Base-by-base conservation (phyloP, 768 basidiomycete species). In the Heimioporus sp. region DNA sequence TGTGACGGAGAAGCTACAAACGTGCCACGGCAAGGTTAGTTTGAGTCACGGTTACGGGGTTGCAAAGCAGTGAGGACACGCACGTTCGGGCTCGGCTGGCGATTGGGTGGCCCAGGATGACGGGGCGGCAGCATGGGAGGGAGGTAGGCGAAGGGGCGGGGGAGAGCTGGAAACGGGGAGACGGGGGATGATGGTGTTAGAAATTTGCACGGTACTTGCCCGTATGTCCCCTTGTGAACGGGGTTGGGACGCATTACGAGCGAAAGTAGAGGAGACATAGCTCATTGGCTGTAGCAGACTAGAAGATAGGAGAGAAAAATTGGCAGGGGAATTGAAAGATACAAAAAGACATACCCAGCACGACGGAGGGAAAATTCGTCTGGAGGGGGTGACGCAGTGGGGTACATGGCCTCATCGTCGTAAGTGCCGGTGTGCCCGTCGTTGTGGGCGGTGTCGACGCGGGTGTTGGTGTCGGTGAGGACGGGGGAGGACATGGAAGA, bases 141-240 rank as follows among this genome's bases (percentile, higher is more conserved):
- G 10, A 0, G 49, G 28, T 38, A 10, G 37, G 28, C 41, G 31
- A 38, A 54, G 44, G 11, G 49, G 53, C 38, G 51, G 16, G 2
- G 51, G n/a, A 20, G 56, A 43, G 19, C 19, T 20, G 19, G 47
- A 0, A 12, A 44, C 10, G 5, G 51, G 10, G 15, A 51, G 19
- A 30, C 51, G 63, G 7, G 70, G 63, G 15, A 77, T 66, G 49
- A 71, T 40, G 5, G 77, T 76, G 48, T 71, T 73, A 16, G 87
- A 86, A 4, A 91, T 73, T 46, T 84, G 75, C 63, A 90, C 76
- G 0, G 88, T 90, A 55, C 72, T 76, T 32, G 80, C 73, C 16
- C 89, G 81, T 53, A 90, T 91, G 28, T 77, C 74, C 56, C 78
- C 78, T 55, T 82, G 83, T 1, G 82, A 81, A 58, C 83, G 86